Conservation (phyloP, 352 stramenopile genomes). For the Phytophthora palmivora region DNA sequence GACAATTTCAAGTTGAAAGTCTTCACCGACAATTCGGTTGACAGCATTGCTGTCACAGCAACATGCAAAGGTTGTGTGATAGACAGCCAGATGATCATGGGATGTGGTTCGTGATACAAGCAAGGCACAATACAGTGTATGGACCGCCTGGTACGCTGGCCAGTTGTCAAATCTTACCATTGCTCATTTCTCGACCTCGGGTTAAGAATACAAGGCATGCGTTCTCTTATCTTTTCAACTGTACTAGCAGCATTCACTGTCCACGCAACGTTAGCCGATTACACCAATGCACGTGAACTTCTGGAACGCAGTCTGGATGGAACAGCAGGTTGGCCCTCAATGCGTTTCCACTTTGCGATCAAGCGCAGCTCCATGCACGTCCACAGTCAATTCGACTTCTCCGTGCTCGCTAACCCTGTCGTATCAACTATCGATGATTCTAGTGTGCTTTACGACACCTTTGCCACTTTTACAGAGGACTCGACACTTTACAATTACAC, state of each 20-base stretch:
- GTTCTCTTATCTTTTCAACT: not conserved
- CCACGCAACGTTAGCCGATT: not conserved
- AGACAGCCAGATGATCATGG: constrained; percentile 23
- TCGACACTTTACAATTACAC: constrained; percentile 33
- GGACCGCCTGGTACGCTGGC: too few species aligned
- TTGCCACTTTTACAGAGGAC: constrained; percentile 30
- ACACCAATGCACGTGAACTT: too few species aligned
- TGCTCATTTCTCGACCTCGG: constrained; percentile 15
- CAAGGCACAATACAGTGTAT: too few species aligned
- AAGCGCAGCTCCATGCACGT: constrained; percentile 42
- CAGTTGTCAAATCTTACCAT: constrained; percentile 2
- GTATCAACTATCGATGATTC: constrained; percentile 5
- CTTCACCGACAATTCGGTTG: constrained; percentile 3
- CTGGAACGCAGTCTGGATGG: constrained; percentile 1
- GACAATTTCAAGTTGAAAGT: not conserved
- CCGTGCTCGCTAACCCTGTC: too few species aligned
- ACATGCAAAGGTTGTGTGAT: constrained; percentile 11
- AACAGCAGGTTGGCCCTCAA: constrained; percentile 17
- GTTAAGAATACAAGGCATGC: too few species aligned
- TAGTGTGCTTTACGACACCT: constrained; percentile 37
- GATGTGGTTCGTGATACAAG: too few species aligned
- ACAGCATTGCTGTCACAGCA: constrained; percentile 3
- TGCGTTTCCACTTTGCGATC: constrained; percentile 41
- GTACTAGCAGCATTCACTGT: not conserved
- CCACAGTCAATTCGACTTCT: constrained; percentile 36